Evolutionary conservation across 352 stramenopile species (phyloP), one percentile per base, ranked within the genome.

Genomic region (Achlya hypogyna): DNA sequence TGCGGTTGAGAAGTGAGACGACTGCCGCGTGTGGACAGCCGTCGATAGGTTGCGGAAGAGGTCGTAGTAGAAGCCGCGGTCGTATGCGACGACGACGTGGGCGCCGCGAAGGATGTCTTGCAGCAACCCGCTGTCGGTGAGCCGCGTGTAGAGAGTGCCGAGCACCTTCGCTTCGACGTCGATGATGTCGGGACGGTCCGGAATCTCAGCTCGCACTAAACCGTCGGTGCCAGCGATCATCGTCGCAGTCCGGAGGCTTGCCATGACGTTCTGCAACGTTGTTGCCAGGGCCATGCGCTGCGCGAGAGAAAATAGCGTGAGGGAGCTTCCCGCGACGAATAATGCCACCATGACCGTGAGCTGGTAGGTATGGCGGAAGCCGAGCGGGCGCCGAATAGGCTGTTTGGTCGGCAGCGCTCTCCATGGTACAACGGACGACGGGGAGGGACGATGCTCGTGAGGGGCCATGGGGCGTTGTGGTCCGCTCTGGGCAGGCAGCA

Each of bases 61-160:
- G 29, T 51, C 29, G 35, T 74, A 74, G 47, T 43, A 74, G 4
- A 32, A 63, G 10, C 69, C 69, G n/a, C 42, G n/a, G 54, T 74
- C 69, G 22, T 67, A 45, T 12, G 72, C 64, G 23, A 74, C 52
- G n/a, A 74, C 58, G 20, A 74, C 53, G 43, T 74, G 66, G 10
- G 69, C 69, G 32, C 69, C 69, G 12, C 60, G 69, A 5, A 74
- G 47, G 38, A 74, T 67, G 42, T 74, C 69, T 34, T 49, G 47
- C 43, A 74, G 47, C 4, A 66, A 31, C 10, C 59, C 31, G 28
- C 43, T 49, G 34, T 40, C 32, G 1, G 51, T 20, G 4, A 67
- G 12, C 12, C 59, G 38, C 14, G 34, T 59, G 60, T 58, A 67
- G 32, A 67, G 60, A 31, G 60, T 67, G 22, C 60, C 60, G 10